Base-by-base conservation (phyloP, 768 basidiomycete genomes). In the Leucosporidium yakuticum region DNA sequence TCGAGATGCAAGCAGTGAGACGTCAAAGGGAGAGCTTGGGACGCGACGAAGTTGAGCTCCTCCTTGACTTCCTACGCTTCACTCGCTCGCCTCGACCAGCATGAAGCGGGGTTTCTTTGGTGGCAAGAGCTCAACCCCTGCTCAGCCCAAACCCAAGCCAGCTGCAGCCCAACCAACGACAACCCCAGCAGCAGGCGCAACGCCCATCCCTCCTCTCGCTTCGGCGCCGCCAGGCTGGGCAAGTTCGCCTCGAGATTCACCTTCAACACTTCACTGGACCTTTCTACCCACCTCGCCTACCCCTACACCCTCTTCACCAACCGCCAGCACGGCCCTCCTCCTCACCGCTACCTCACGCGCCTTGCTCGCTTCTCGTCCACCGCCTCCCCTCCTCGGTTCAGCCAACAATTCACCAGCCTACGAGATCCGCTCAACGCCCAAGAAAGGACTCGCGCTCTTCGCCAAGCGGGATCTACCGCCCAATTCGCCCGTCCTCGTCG, bases 401-500 rank as follows among this genome's bases (percentile, higher is more conserved):
- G 50, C 50, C 21, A 51, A 51, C 50, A 21, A 9, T 27, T 27
- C 50, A 51, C 50, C 21, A 4, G 50, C 23, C 15, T 23, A 51
- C 25, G 50, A 23, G 14, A 51, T 60, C 63, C 17, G 48, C 55
- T 25, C 44, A 19, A 29, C 56, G n/a, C 32, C 36, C 23, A 9
- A 56, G 11, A 63, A 63, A 19, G 67, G 67, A 6, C 55, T 48
- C 20, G 57, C 62, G 20, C 32, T 68, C 7, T 49, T 68, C 48
- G 62, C 67, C 4, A 39, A 39, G 0, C 21, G 47, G 15, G 56
- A 63, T 15, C 55, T 68, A 23, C 54, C 61, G 1, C 32, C 32
- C 2, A 50, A 56, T 9, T 51, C 58, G 15, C 39, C 55, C 49
- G n/a, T 68, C 25, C 61, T 64, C 51, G 15, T 31, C 50, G 67